Evolutionary conservation across 768 basidiomycete species (phyloP), one percentile per base, ranked within the genome.

Genomic region (Rhizopogon vesiculosus): DNA sequence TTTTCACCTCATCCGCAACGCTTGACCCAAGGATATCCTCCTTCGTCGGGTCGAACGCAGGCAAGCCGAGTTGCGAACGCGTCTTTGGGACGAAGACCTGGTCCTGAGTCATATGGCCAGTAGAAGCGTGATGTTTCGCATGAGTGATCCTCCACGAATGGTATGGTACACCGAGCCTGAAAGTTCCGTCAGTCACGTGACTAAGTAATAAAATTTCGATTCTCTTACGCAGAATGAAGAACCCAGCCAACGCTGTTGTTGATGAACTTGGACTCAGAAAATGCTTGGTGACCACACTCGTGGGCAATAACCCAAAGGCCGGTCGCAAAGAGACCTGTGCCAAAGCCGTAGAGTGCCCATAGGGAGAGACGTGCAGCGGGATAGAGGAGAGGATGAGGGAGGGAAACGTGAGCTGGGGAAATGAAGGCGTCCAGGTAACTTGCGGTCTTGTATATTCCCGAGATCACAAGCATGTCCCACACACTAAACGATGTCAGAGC

Each of bases 61-160:
- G 85, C 86, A 75, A 42, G 28, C 85, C 83, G 19, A 81, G 71
- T 39, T 89, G 76, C 12, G 86, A 85, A 45, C 93, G 87, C n/a
- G 96, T 95, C 62, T 81, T 73, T 48, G 96, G 96, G 3, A 98
- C 93, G 63, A 92, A 97, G 56, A 98, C 96, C 68, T 98, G 94
- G 63, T 98, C 96, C 61, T 94, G 86, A 31, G 89, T 90, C 83
- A 97, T 83, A 72, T 98, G 95, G 15, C 80, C 90, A 5, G 94
- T 97, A 0, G 89, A 87, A 15, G 96, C 96, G 70, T 99, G 96
- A 72, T 99, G 96, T 71, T 93, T 91, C 25, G 82, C 92, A 69
- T 98, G 96, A 3, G 86, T 87, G 66, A 97, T 92, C 59, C 93
- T 82, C 96, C 95, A 98, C 5, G 93, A 91, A 68, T 98, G 93